Conservation (phyloP, 768 basidiomycete species). For the Boletus bicolor region DNA sequence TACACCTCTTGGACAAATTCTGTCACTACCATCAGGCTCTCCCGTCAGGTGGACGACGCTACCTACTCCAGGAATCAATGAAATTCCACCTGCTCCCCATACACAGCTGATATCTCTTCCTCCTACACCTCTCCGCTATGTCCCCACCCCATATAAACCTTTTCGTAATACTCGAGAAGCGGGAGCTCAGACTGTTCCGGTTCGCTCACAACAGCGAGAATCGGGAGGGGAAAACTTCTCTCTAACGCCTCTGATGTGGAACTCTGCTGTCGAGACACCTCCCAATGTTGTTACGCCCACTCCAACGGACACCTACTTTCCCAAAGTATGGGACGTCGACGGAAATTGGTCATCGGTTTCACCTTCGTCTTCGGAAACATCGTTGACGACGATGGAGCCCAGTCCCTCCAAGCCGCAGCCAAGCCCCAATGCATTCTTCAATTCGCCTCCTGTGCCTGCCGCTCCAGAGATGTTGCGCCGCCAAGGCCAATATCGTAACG, state of each 20-base stretch:
- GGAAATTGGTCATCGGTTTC: slow-evolving; percentile 36
- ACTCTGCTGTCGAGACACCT: slow-evolving; percentile 76
- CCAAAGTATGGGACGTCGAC: slow-evolving; percentile 82
- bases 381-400: slow-evolving; percentile 20
- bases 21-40: slow-evolving; percentile 31
- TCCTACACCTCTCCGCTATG: slow-evolving; percentile 27
- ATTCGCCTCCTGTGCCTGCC: slow-evolving; percentile 53
- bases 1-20: slow-evolving; percentile 38
- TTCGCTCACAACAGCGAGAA: slow-evolving; percentile 10
- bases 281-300: slow-evolving; percentile 57
- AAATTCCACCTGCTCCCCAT: slow-evolving; percentile 62
- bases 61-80: slow-evolving; percentile 59
- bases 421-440: slow-evolving; percentile 47
- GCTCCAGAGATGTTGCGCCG: slow-evolving; percentile 66
- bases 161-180: slow-evolving; percentile 14
- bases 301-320: slow-evolving; percentile 74
- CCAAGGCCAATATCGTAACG: slow-evolving; percentile 72
- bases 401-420: slow-evolving; percentile 15
- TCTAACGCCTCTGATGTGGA: slow-evolving; percentile 72
- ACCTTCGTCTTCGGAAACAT: slow-evolving; percentile 26
- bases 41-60: slow-evolving; percentile 46
- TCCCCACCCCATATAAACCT: slow-evolving; percentile 16
- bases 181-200: slow-evolving; percentile 22
- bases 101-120: slow-evolving; percentile 50
- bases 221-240: slow-evolving; percentile 45